A percentile compares a stretch with the other conserved stretches of the same genome.
These are phyloP conservation scores for Hydnum rufescens DNA, from an alignment of 768 basidiomycete species.

Conservation along the genomic window DNA sequence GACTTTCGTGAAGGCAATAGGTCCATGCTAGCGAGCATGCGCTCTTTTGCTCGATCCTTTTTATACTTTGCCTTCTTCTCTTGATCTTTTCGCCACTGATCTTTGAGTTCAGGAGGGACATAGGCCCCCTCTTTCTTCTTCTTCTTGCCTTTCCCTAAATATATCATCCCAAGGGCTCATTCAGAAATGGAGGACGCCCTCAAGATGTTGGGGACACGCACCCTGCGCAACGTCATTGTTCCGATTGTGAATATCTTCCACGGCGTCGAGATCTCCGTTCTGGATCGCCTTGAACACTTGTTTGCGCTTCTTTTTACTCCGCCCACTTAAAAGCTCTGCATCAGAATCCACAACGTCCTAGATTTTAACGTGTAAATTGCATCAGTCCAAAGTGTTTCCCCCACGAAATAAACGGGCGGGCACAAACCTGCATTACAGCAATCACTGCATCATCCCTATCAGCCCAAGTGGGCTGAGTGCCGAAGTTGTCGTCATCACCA, in stretches of 20 bases:
- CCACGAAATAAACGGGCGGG: no score
- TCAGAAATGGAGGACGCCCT: no score
- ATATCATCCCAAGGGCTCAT: not conserved
- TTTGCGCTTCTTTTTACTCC: constrained; percentile 33
- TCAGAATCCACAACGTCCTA: constrained; percentile 47
- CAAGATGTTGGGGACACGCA: not conserved
- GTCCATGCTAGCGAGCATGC: constrained; percentile 38
- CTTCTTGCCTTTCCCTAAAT: constrained; percentile 21
- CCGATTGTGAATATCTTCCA: not conserved
- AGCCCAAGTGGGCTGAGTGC: constrained; percentile 4
- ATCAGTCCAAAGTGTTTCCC: not conserved
- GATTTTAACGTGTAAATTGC: not conserved
- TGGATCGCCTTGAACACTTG: constrained; percentile 38
- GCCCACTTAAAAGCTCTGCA: constrained; percentile 30
- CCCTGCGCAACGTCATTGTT: not conserved
- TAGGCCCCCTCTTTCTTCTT: constrained; percentile 26
- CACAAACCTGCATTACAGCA: not conserved
- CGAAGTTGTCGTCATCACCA: constrained; percentile 17
- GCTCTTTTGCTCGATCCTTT: constrained; percentile 34
- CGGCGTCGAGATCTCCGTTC: constrained; percentile 28
- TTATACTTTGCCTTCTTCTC: constrained; percentile 64
- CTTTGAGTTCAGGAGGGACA: constrained; percentile 37
- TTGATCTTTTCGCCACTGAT: constrained; percentile 67
- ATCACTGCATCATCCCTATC: constrained; percentile 7
- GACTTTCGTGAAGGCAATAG: constrained; percentile 35